Base-by-base conservation (phyloP, 1,284 basidiomycete species). In the Apiotrichum mycotoxinovorans region DNA sequence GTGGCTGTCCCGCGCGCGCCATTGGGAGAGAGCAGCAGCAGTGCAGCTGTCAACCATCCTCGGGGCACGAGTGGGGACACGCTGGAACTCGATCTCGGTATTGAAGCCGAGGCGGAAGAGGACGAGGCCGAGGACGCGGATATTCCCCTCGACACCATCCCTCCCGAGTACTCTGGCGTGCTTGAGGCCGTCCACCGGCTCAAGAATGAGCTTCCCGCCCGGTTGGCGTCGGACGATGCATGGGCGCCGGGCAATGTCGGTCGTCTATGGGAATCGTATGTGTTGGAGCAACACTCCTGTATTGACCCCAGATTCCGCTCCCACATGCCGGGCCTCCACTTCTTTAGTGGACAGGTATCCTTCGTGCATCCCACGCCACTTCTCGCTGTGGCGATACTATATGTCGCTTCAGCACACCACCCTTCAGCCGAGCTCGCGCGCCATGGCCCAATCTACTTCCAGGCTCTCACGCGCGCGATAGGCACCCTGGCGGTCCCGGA, bases 241-340 rank as follows among this genome's bases (percentile, higher is more conserved):
- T 64, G 60, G 60, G 40, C 55, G 8, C 48, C 54, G 0, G 17
- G 37, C 1, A 37, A 25, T 5, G 49, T 64, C 15, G 48, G 45
- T 10, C 34, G 22, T 20, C 49, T 62, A 5, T 64, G 60, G 60
- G 56, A 56, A 25, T 60, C 57, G 62, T 61, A 30, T 12, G 52
- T 46, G 61, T 58, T 18, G 15, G 5, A 7, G 2, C 5, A 10
- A 15, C 25, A 5, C 41, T 26, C 10, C 18, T 15, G 11, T 47
- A 14, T 15, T 40, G 3, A 40, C 15, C 14, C 11, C 49, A 63
- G 62, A 0, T 64, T 64, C 60, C 63, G 63, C 15, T 52, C 56
- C 8, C 54, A 64, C 45, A 64, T 64, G 63, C 63, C 63, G 3
- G 63, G 63, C 1, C 41, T 64, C 26, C 63, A 64, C 50, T 64